Conservation (phyloP, 371 early-diverging fungal species). For the Mortierella sp. region DNA sequence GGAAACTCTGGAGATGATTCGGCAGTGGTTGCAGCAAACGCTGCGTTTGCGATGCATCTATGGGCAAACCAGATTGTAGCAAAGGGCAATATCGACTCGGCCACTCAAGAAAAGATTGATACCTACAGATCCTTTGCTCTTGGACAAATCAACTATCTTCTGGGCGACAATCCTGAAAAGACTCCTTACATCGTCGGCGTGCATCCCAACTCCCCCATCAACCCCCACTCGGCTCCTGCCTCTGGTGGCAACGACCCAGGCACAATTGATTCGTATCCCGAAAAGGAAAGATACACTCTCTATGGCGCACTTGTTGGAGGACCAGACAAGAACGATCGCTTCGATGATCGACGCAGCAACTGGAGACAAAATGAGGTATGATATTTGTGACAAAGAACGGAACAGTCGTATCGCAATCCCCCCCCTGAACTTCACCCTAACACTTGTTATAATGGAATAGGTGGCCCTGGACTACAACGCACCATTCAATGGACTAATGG, state of each 20-base stretch:
- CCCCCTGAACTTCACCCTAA: no score
- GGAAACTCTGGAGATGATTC: conserved; percentile 62
- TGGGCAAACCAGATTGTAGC: conserved; percentile 26
- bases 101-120: conserved; percentile 25
- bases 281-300: conserved; percentile 53
- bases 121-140: conserved; percentile 60
- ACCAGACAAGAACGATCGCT: conserved; percentile 65
- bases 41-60: conserved; percentile 42
- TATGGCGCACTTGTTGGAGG: conserved; percentile 75
- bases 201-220: conserved; percentile 68
- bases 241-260: conserved; percentile 63
- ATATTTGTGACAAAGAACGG: no score
- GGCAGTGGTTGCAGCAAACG: conserved; percentile 58
- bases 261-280: conserved; percentile 57
- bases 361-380: conserved; percentile 60
- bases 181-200: conserved; percentile 73
- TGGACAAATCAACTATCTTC: conserved; percentile 63
- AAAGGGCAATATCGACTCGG: background rate
- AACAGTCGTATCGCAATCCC: no score
- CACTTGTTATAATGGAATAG: no score
- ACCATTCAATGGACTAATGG: conserved; percentile 68
- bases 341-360: conserved; percentile 61
- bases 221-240: conserved; percentile 73
- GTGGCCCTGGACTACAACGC: conserved; percentile 77
- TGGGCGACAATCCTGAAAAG: conserved; percentile 67